Conservation (phyloP, 805 yeast genomes). For the Wickerhamiella allomyrinae region DNA sequence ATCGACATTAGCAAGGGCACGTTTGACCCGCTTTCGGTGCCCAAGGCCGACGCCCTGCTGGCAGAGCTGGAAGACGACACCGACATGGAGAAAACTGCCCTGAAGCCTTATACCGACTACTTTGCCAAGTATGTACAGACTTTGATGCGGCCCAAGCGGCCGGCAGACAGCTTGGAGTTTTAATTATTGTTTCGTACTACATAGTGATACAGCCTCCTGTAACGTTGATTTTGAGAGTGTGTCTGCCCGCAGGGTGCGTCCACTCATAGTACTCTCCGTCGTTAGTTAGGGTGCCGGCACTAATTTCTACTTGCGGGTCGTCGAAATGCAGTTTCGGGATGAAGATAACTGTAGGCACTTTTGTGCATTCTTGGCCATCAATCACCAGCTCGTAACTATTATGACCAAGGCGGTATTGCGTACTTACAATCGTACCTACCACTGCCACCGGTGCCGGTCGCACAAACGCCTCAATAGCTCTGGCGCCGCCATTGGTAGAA, state of each 20-base stretch:
- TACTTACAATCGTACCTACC: slow-evolving; percentile 10
- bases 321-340: slow-evolving; percentile 55
- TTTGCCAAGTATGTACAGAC: slow-evolving; percentile 50
- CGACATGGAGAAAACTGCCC: slow-evolving; percentile 41
- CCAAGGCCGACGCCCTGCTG: slow-evolving; percentile 52
- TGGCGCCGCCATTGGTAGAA: slow-evolving; percentile 38
- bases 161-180: slow-evolving; percentile 20
- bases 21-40: slow-evolving; percentile 71
- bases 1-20: slow-evolving; percentile 28
- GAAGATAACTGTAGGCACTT: slow-evolving; percentile 36
- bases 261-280: slow-evolving; percentile 33
- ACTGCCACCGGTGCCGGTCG: slow-evolving; percentile 52
- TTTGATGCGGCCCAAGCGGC: slow-evolving; percentile 37
- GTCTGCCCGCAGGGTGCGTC: slow-evolving; percentile 42
- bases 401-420: slow-evolving; percentile 12
- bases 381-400: slow-evolving; percentile 11
- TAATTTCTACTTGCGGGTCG: neutral
- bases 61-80: slow-evolving; percentile 34
- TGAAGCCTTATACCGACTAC: slow-evolving; percentile 55
- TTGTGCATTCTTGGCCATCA: slow-evolving; percentile 5
- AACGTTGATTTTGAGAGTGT: slow-evolving; percentile 11
- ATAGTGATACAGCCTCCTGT: neutral
- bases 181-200: slow-evolving; percentile 1
- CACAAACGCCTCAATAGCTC: slow-evolving; percentile 53
- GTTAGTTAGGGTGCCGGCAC: neutral